These are phyloP conservation scores for Psilocybe mexicana DNA, from an alignment of 1,284 basidiomycete species.

Conservation along the genomic window DNA sequence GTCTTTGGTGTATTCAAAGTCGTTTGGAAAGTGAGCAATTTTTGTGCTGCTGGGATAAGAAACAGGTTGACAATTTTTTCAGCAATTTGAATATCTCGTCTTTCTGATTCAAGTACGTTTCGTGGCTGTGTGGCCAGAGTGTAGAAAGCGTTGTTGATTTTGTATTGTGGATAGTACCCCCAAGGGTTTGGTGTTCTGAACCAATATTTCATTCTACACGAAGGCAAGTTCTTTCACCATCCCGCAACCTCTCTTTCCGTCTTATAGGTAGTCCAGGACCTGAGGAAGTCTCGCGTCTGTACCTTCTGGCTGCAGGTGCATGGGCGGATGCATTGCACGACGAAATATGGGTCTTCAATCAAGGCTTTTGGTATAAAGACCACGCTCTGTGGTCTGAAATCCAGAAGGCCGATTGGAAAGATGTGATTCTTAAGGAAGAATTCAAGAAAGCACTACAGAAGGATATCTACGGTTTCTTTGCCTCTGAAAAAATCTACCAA, in stretches of 20 bases:
- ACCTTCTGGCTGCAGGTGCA: slow-evolving; percentile 55
- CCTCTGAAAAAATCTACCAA: slow-evolving; percentile 69
- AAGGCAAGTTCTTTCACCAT: slow-evolving; percentile 33
- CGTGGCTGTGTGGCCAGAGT: not conserved
- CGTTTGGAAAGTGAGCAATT: slow-evolving; percentile 55
- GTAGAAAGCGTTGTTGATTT: not conserved
- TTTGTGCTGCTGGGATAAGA: too few species aligned
- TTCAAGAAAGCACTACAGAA: slow-evolving; percentile 70
- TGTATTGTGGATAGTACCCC: slow-evolving; percentile 41
- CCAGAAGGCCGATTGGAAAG: slow-evolving; percentile 73
- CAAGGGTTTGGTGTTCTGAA: slow-evolving; percentile 33
- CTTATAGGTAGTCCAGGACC: slow-evolving; percentile 37
- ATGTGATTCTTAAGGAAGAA: slow-evolving; percentile 72
- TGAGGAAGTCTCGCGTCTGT: slow-evolving; percentile 49
- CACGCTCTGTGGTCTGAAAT: slow-evolving; percentile 64
- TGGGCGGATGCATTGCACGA: slow-evolving; percentile 57
- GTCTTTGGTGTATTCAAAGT: slow-evolving; percentile 57
- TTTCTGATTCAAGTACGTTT: slow-evolving; percentile 31
- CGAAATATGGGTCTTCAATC: slow-evolving; percentile 77
- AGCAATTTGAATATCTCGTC: slow-evolving; percentile 38
- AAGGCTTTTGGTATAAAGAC: slow-evolving; percentile 68
- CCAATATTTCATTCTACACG: slow-evolving; percentile 57
- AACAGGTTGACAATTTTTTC: not conserved
- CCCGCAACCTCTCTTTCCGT: not conserved
- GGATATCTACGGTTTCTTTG: slow-evolving; percentile 79